Evolutionary conservation across 768 basidiomycete genomes (phyloP).

Genomic region (Cyclocybe cylindracea): DNA sequence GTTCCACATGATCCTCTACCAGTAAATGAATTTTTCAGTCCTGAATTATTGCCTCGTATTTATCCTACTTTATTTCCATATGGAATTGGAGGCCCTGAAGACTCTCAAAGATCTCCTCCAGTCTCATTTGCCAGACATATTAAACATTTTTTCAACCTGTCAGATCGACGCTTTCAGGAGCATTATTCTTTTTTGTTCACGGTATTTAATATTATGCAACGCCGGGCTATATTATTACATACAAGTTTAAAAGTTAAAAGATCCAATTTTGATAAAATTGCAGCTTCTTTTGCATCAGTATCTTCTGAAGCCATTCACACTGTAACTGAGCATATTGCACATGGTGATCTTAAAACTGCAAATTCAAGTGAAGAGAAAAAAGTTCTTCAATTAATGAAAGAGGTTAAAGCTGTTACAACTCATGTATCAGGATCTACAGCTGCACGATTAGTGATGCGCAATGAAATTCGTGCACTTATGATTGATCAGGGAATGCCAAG

Average conservation of each 20-base stretch:
- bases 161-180: conserved; percentile 33
- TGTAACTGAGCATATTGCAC: no score
- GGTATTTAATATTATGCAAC: conserved; percentile 41
- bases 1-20: conserved; percentile 25
- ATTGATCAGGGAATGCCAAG: conserved; percentile 33
- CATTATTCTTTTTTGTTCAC: conserved; percentile 41
- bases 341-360: no score
- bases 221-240: conserved; percentile 23
- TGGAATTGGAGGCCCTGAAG: conserved; percentile 40
- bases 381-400: conserved; percentile 8
- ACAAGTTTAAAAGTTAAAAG: no score
- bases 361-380: no score
- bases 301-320: no score
- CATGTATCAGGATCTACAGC: conserved; percentile 3
- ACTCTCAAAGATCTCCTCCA: no score
- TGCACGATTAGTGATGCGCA: conserved; percentile 24
- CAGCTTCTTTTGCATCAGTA: no score
- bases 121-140: no score
- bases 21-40: conserved; percentile 34
- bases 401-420: conserved; percentile 3
- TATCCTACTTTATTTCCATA: conserved; percentile 43
- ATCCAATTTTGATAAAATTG: no score
- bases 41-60: conserved; percentile 32
- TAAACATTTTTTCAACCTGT: no score
- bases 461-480: conserved; percentile 38